These are phyloP conservation scores for Ganoderma lucidum DNA, from an alignment of 1,284 basidiomycete genomes.

Conservation along the genomic window DNA sequence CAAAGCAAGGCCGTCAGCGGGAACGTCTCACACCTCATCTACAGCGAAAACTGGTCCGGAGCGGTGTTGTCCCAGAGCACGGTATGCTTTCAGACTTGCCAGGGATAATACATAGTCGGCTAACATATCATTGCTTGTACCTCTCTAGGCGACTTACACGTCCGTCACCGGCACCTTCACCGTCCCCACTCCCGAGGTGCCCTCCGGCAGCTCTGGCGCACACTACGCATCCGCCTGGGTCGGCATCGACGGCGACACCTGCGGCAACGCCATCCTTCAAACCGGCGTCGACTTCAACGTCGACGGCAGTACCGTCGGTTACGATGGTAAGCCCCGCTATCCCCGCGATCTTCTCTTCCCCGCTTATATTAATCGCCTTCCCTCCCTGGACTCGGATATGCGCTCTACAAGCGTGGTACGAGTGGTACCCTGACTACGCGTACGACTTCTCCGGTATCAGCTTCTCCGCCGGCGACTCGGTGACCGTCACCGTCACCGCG, in stretches of 20 bases:
- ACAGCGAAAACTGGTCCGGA: constrained; percentile 41
- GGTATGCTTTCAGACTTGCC: constrained; percentile 21
- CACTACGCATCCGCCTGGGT: neutral
- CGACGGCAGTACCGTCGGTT: constrained; percentile 33
- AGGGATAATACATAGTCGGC: neutral
- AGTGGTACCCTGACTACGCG: constrained; percentile 36
- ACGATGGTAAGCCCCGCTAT: constrained; percentile 33
- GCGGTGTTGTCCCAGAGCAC: constrained; percentile 31
- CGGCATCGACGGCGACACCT: neutral
- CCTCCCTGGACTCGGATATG: neutral
- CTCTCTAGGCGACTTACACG: constrained; percentile 37
- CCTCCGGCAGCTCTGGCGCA: constrained; percentile 29
- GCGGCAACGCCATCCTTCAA: neutral
- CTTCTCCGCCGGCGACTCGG: constrained; percentile 40
- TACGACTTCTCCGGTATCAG: constrained; percentile 44
- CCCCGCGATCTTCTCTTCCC: neutral
- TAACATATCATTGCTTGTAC: neutral
- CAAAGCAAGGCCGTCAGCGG: constrained; percentile 5
- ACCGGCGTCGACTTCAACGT: constrained; percentile 44
- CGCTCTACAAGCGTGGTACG: constrained; percentile 39
- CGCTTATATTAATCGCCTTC: neutral
- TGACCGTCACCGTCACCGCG: constrained; percentile 42
- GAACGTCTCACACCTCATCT: constrained; percentile 32
- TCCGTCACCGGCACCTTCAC: constrained; percentile 43
- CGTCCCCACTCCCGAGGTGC: constrained; percentile 38